These are phyloP conservation scores for Xanthoconium purpureum DNA, from an alignment of 768 basidiomycete genomes.

Conservation along the genomic window DNA sequence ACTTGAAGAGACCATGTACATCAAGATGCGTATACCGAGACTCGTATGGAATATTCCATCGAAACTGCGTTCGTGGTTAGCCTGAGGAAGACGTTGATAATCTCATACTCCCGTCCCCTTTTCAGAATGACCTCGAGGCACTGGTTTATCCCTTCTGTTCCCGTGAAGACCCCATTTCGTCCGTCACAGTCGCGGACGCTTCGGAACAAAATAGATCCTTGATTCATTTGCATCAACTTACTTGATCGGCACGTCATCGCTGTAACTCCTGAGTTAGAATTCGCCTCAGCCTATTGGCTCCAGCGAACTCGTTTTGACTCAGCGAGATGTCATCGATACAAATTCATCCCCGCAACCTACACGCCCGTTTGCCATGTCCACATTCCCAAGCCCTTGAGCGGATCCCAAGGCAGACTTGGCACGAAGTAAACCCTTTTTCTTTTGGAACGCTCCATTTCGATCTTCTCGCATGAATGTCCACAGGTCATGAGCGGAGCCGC, in stretches of 20 bases:
- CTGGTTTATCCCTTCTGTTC: not conserved
- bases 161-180: not conserved
- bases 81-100: too few relatives aligned
- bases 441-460: not conserved
- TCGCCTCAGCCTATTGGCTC: not conserved
- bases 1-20: too few relatives aligned
- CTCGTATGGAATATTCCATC: too few relatives aligned
- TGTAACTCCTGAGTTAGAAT: not conserved
- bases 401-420: not conserved
- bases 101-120: too few relatives aligned
- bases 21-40: too few relatives aligned
- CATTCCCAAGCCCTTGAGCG: not conserved
- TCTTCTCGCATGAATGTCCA: not conserved
- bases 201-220: not conserved
- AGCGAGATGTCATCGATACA: not conserved
- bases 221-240: not conserved
- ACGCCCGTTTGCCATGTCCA: not conserved
- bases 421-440: too few relatives aligned
- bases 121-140: not conserved
- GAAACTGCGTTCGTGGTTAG: not conserved
- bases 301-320: slow-evolving; percentile 3
- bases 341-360: not conserved
- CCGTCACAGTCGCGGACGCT: not conserved
- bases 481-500: too few relatives aligned
- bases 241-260: too few relatives aligned